Base-by-base conservation (phyloP, 1,284 basidiomycete genomes). In the Apiotrichum domesticum region DNA sequence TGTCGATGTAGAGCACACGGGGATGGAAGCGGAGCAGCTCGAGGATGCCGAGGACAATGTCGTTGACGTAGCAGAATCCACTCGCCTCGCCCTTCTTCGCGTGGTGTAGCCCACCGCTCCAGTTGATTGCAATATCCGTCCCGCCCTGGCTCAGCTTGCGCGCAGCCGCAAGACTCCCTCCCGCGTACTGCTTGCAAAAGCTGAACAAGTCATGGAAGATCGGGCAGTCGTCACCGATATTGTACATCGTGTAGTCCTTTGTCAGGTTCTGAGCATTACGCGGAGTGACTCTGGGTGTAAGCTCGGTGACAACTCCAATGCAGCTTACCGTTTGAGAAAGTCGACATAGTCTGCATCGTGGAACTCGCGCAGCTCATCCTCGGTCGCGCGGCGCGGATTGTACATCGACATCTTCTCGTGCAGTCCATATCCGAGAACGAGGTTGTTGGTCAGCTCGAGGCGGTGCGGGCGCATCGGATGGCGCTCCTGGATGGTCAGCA, bases 391-490 rank as follows among this genome's bases (percentile, higher is more conserved):
- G 15, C 90, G 83, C 1, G 94, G 94, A 62, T 90, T 86, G 73
- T 90, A 96, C 44, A 97, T 89, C 66, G 94, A 87, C 76, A 99
- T 97, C 68, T 93, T 87, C 69, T 96, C 89, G 78, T 98, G 93
- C 15, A 99, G 79, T 3, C 93, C 95, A 69, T 98, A 99, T 0
- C 93, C 95, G 71, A 96, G 84, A 5, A 98, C 95, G 46, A 99
- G 83, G 5, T 92, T 86, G 68, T 98, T 98, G 6, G 95, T 98
- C 50, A 99, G 77, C 3, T 93, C 94, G 9, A 98, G 78, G 13
- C 96, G 83, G 63, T 97, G 92, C 1, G 95, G 95, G 72, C 98
- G 96, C 95, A 98, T 98, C 3, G 95, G 96, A 79, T 98, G 95
- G 46, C 88, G 83, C 82, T 97, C 92, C 88, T 94, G 71, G 21